Evolutionary conservation across 805 yeast genomes (phyloP).

Genomic region (Lachancea lanzarotensis): DNA sequence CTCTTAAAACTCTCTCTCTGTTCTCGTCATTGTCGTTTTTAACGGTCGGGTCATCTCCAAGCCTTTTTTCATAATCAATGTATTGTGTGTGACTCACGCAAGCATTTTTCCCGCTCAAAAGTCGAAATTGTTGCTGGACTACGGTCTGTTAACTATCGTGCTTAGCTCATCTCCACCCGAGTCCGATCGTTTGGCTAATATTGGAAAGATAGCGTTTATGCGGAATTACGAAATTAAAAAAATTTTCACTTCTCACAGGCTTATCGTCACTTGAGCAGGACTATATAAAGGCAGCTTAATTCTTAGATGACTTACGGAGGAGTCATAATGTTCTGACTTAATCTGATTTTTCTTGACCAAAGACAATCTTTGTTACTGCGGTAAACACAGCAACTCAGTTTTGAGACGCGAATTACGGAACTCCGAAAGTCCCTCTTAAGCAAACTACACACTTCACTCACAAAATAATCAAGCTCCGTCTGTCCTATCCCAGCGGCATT

Average conservation of each 20-base stretch:
- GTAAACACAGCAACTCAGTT: background rate
- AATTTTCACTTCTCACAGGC: background rate
- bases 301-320: background rate
- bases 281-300: background rate
- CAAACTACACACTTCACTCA: background rate
- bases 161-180: too few relatives aligned
- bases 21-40: too few relatives aligned
- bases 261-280: background rate
- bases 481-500: slow-evolving; percentile 6
- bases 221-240: background rate
- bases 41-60: too few relatives aligned
- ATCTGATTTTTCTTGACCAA: background rate
- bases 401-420: background rate
- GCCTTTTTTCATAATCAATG: too few relatives aligned
- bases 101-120: too few relatives aligned
- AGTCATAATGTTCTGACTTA: background rate
- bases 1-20: too few relatives aligned
- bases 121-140: too few relatives aligned
- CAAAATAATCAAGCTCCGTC: background rate
- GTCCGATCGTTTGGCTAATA: background rate
- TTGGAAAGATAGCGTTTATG: background rate
- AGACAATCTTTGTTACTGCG: background rate
- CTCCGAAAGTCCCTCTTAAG: background rate
- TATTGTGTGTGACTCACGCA: too few relatives aligned
- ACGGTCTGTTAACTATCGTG: too few relatives aligned